Evolutionary conservation across 129 eudicot species (phyloP).

Genomic region (Gnaphalium uliginosum): DNA sequence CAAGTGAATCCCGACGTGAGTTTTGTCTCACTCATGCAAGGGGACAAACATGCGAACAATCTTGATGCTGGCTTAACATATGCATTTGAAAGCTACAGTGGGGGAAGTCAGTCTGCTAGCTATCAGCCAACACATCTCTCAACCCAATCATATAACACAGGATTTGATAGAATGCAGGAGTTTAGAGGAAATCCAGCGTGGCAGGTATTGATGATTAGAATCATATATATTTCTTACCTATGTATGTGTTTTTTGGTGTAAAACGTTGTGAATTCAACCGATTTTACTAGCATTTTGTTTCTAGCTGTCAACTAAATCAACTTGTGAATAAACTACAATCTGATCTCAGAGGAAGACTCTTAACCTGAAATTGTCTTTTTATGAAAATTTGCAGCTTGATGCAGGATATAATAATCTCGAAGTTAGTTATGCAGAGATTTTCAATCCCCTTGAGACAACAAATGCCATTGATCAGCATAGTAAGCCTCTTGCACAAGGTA

Average conservation of each 20-base stretch:
- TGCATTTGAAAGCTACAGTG: conserved; percentile 28
- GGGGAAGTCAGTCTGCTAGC: conserved; percentile 26
- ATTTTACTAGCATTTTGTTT: neutral
- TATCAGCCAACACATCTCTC: conserved; percentile 56
- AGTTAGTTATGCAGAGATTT: conserved; percentile 37
- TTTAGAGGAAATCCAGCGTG: conserved; percentile 47
- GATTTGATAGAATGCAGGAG: conserved; percentile 46
- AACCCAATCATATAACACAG: conserved; percentile 36
- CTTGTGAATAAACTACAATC: conserved; percentile 7
- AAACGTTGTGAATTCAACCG: neutral
- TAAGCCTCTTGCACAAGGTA: conserved; percentile 34
- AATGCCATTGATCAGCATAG: conserved; percentile 34
- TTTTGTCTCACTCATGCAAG: conserved; percentile 46
- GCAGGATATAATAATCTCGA: conserved; percentile 43
- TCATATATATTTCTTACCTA: neutral
- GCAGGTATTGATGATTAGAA: conserved; percentile 57
- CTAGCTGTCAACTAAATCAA: conserved; percentile 2
- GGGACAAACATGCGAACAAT: conserved; percentile 41
- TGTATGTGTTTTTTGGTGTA: neutral
- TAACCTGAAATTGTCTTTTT: conserved; percentile 35
- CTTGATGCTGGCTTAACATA: conserved; percentile 42
- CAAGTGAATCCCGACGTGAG: conserved; percentile 49
- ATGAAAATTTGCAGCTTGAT: conserved; percentile 41
- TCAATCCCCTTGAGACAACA: conserved; percentile 39
- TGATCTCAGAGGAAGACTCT: conserved; percentile 29